phyloP scores from a whole-genome alignment of 805 yeast species.

The Yarrowia hollandica region DNA sequence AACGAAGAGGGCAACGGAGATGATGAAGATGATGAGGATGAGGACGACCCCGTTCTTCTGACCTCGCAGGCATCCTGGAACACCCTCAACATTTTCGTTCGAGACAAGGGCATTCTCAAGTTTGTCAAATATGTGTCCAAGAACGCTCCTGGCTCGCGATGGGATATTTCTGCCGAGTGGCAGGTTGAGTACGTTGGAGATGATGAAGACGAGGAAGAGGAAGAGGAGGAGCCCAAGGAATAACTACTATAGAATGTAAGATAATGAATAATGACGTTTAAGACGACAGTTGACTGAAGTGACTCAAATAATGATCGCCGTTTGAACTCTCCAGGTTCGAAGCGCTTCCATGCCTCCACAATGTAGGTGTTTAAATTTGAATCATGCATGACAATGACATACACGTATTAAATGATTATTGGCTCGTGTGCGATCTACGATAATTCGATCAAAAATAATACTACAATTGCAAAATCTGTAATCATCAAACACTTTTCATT shows the following conservation, averaged over 20 bases:
- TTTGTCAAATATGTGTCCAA: constrained; percentile 90
- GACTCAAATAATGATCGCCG: neutral
- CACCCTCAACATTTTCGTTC: constrained; percentile 66
- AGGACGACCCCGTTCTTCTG: constrained; percentile 73
- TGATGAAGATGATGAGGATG: constrained; percentile 49
- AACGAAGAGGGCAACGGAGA: constrained; percentile 56
- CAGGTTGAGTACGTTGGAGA: constrained; percentile 55
- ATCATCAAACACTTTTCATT: constrained; percentile 19
- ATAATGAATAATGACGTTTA: constrained; percentile 3
- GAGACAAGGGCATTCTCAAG: constrained; percentile 85
- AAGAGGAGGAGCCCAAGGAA: neutral
- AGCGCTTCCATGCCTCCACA: neutral
- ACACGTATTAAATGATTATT: too few species aligned
- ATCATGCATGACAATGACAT: neutral
- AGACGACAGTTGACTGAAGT: too few species aligned
- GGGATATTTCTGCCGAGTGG: constrained; percentile 88
- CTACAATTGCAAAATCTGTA: too few species aligned
- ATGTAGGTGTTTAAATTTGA: neutral
- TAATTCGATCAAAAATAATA: too few species aligned
- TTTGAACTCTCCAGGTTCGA: neutral
- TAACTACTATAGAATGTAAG: neutral
- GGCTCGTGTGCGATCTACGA: too few species aligned
- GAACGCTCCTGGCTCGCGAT: constrained; percentile 85
- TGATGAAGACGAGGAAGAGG: constrained; percentile 44
- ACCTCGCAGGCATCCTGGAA: constrained; percentile 87